Conservation (phyloP, 2,329 filamentous ascomycete genomes). For the Epicoccum sorghinum region DNA sequence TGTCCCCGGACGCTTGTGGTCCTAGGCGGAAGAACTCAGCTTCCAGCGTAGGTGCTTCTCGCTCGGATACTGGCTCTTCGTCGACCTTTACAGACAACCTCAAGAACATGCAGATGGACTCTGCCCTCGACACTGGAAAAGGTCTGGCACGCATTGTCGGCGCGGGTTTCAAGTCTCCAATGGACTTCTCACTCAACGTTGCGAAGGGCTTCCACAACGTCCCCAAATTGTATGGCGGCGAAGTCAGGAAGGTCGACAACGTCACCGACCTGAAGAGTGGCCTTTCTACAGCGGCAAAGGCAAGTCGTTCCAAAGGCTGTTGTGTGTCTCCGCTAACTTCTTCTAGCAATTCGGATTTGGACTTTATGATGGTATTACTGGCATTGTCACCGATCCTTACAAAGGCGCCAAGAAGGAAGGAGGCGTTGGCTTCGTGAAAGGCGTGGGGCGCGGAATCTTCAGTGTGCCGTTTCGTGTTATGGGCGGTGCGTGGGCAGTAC, state of each 20-base stretch:
- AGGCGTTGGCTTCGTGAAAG: constrained; percentile 73
- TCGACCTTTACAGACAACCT: constrained; percentile 28
- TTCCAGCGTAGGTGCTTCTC: constrained; percentile 22
- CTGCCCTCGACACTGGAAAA: constrained; percentile 68
- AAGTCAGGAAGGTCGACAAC: constrained; percentile 77
- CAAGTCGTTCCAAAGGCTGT: constrained; percentile 24
- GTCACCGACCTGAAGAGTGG: constrained; percentile 80
- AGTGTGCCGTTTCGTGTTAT: constrained; percentile 83
- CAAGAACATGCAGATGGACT: constrained; percentile 51
- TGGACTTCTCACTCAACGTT: constrained; percentile 82
- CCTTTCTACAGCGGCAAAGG: constrained; percentile 75
- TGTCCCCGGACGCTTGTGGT: constrained; percentile 8
- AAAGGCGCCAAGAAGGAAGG: constrained; percentile 72
- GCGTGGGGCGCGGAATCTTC: constrained; percentile 81
- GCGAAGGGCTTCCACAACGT: constrained; percentile 89
- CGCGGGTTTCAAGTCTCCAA: constrained; percentile 78
- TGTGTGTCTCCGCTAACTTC: constrained; percentile 11
- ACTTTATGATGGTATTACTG: constrained; percentile 80
- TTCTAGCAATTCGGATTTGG: constrained; percentile 73
- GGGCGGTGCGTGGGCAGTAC: constrained; percentile 68
- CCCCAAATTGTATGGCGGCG: constrained; percentile 83
- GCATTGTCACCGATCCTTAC: constrained; percentile 78
- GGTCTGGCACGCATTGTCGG: constrained; percentile 74
- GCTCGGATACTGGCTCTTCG: constrained; percentile 24
- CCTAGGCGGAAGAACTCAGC: constrained; percentile 25